Conservation (phyloP, 805 yeast species). For the Suhomyces vadensis region DNA sequence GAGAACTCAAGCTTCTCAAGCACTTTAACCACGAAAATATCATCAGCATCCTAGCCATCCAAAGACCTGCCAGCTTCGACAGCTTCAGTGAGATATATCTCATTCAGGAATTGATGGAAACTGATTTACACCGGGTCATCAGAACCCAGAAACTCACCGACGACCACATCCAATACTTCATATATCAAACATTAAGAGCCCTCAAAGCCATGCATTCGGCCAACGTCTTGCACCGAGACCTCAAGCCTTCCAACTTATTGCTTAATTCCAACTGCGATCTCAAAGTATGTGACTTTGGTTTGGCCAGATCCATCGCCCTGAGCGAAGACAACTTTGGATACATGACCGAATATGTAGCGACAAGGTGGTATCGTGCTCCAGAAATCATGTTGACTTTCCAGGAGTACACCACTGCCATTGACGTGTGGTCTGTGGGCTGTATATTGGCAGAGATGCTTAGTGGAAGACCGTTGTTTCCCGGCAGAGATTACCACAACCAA, state of each 20-base stretch:
- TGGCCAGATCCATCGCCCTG: conserved; percentile 69
- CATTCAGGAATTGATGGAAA: conserved; percentile 86
- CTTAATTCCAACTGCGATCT: conserved; percentile 91
- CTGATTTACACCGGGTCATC: conserved; percentile 80
- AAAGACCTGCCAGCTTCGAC: conserved; percentile 75
- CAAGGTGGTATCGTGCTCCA: conserved; percentile 97
- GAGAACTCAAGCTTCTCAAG: conserved; percentile 85
- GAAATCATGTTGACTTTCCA: conserved; percentile 95
- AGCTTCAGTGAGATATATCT: conserved; percentile 84
- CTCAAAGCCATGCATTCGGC: conserved; percentile 89
- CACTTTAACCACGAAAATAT: conserved; percentile 95
- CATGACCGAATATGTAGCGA: conserved; percentile 97
- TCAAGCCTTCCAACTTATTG: conserved; percentile 85
- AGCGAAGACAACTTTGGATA: conserved; percentile 69
- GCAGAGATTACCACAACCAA: conserved; percentile 91
- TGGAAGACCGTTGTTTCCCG: conserved; percentile 89
- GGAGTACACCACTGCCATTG: conserved; percentile 91
- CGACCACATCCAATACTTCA: conserved; percentile 91
- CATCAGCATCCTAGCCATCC: conserved; percentile 85
- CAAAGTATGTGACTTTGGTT: conserved; percentile 91
- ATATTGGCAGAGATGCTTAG: conserved; percentile 87
- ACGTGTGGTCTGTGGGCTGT: conserved; percentile 96
- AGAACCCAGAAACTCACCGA: conserved; percentile 81
- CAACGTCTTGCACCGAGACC: conserved; percentile 90
- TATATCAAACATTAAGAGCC: conserved; percentile 88